phyloP scores from a whole-genome alignment of 2,329 filamentous ascomycete genomes.

The Lojkania enalia region DNA sequence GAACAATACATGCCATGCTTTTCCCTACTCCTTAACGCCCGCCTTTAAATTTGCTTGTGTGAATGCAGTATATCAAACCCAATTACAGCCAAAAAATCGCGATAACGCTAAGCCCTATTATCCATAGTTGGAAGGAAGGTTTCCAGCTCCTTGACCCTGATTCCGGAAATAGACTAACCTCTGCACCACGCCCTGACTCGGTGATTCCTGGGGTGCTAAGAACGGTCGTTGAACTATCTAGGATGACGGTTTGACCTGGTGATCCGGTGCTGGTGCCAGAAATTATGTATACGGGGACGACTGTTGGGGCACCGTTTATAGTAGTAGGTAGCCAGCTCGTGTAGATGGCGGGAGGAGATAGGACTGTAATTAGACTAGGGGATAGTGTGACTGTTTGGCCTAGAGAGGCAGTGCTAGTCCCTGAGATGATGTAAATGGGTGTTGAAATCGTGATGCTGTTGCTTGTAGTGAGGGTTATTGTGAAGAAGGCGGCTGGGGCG shows the following conservation, averaged over 20 bases:
- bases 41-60: no score
- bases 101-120: no score
- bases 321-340: slow-evolving; percentile 7
- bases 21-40: no score
- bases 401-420: slow-evolving; percentile 9
- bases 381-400: slow-evolving; percentile 17
- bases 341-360: slow-evolving; percentile 1
- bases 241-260: slow-evolving; percentile 11
- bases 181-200: no score
- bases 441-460: slow-evolving; percentile 9
- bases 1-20: no score
- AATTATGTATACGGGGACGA: slow-evolving; percentile 9
- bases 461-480: slow-evolving; percentile 11
- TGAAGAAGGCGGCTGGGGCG: slow-evolving; percentile 8
- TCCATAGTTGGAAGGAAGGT: no score
- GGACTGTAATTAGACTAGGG: slow-evolving; percentile 4
- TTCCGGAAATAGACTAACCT: no score
- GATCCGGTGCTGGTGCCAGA: slow-evolving; percentile 9
- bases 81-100: no score
- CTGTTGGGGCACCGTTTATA: slow-evolving; percentile 10
- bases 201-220: no score
- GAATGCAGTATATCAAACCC: no score
- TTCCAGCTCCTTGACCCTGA: no score
- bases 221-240: slow-evolving; percentile 10
- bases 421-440: slow-evolving; percentile 11